Percentiles rank a stretch among this genome's conserved stretches.
Conservation (phyloP, 352 stramenopile genomes). For the Phytophthora aleatoria region DNA sequence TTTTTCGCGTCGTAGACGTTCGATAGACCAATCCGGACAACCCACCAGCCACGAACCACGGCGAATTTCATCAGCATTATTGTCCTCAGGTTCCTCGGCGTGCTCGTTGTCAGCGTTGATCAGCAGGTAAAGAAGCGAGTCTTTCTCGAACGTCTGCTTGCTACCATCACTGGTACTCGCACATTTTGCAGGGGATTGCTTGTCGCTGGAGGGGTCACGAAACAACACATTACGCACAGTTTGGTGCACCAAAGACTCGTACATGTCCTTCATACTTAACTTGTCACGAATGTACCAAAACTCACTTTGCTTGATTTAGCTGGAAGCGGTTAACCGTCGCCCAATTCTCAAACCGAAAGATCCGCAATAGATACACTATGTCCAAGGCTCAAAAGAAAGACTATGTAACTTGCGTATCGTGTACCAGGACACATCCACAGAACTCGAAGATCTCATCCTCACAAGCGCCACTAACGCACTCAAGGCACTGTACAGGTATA, state of each 20-base stretch:
- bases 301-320: constrained; percentile 17
- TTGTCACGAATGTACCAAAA: constrained; percentile 7
- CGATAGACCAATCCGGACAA: constrained; percentile 41
- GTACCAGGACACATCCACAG: constrained; percentile 70
- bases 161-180: neutral
- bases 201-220: neutral
- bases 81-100: constrained; percentile 4
- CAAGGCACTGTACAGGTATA: constrained; percentile 66
- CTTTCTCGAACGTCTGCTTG: neutral
- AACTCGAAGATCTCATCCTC: constrained; percentile 76
- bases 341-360: constrained; percentile 5
- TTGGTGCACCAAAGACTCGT: constrained; percentile 48
- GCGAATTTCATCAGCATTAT: constrained; percentile 2
- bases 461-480: constrained; percentile 78
- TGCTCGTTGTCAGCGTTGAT: neutral
- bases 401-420: constrained; percentile 72
- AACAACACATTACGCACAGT: constrained; percentile 59
- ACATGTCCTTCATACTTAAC: constrained; percentile 17
- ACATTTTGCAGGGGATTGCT: neutral
- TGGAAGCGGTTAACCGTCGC: constrained; percentile 12
- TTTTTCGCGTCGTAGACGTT: constrained; percentile 43
- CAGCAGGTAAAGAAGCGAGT: constrained; percentile 16
- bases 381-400: constrained; percentile 86
- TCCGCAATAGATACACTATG: constrained; percentile 34
- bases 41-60: constrained; percentile 32